Base-by-base conservation (phyloP, 192 early-diverging fungal species). In the Oehlia diaphana region DNA sequence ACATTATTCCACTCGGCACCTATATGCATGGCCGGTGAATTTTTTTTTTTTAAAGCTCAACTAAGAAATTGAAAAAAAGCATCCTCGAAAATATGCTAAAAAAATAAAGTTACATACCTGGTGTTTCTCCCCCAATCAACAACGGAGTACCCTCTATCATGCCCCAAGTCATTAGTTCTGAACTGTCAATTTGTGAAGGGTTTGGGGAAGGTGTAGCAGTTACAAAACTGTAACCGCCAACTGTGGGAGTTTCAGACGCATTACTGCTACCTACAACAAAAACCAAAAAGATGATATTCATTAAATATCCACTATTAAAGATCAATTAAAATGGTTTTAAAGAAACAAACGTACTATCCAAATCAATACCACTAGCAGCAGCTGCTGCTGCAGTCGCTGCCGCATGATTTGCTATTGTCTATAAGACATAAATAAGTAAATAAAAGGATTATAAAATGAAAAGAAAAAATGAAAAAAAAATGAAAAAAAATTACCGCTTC, bases 91-190 rank as follows among this genome's bases (percentile, higher is more conserved):
- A 66, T 35, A 37, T 37, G 10, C 3, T 31, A 69, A 35, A 37
- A 5, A 5, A 35, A 69, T 14, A 31, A 69, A 21, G 21, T 66
- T 28, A 77, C 23, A 53, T 82, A 67, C 84, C 84, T 39, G 86
- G 86, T 64, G 86, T 85, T 62, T 77, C 79, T n/a, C 86, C 86
- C 23, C 81, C 82, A 44, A 95, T 88, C 63, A 94, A 82, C 31
- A 95, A 65, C 2, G 94, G 94, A 7, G 92, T 94, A 14, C 91
- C 92, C 64, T 95, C 94, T 72, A 96, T 93, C 35, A 87, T 89
- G 61, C 94, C 94, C 94, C 94, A 96, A 23, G 95, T 96, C 92
- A 96, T 92, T 42, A 95, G 74, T 26, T 91, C 90, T 37, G 87
- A 84, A 21, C 89, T 90, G 58, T 92, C 92, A 39, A 96, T 77